Base-by-base conservation (phyloP, 805 yeast species). In the Starmerella vitae region DNA sequence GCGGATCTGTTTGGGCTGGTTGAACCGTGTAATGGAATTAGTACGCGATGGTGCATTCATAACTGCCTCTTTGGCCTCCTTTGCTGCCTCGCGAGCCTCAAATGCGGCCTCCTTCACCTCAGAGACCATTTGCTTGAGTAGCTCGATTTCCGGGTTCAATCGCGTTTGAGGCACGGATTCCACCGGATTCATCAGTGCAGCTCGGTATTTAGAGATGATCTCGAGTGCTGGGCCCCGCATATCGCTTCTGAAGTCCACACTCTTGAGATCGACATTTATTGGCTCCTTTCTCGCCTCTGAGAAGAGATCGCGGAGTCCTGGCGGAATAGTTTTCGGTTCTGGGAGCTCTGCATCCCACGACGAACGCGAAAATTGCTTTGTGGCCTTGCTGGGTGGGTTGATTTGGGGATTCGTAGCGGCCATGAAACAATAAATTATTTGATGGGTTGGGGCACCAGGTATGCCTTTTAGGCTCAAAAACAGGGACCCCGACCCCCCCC, bases 141-240 rank as follows among this genome's bases (percentile, higher is more conserved):
- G 12, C 12, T 22, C 10, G 10, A 22, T 12, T 22, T 22, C 26
- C 26, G 7, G 10, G n/a, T n/a, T n/a, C n/a, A 24, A 8, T 8
- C 27, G 27, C 27, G 27, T 8, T 13, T 27, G 30, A 13, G 30
- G 30, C 27, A 9, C 27, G 10, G 15, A 27, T 12, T 12, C 30
- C 30, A 12, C 15, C 30, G 10, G 15, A 27, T 20, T 9, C 20
- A 15, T 30, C 24, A 44, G 30, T 4, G 47, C 47, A n/a, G 35
- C 35, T 8, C 47, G 19, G 21, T 44, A 44, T 10, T 41, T 44
- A 17, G 38, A 37, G 9, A 43, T 34, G 6, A 43, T 37, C 30
- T 38, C 24, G 20, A 30, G 36, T 3, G 43, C 46, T 3, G 41
- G 43, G 18, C 29, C 20, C 12, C 25, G 30, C 21, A 20, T 20